Conservation (phyloP, 2,329 filamentous ascomycete genomes). For the Cordyceps cateniannulata region DNA sequence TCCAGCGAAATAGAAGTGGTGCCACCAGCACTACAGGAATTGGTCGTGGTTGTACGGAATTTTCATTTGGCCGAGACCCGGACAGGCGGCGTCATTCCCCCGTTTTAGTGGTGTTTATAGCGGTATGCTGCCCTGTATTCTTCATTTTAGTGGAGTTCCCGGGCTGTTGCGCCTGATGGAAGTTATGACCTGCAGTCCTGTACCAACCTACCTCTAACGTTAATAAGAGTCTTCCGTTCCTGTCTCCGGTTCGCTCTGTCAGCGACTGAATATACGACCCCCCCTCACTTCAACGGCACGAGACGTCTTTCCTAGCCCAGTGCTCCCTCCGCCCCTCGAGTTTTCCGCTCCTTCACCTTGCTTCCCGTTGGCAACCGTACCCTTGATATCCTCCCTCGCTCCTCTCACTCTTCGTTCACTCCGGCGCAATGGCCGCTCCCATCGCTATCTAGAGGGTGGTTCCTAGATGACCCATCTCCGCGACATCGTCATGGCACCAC, state of each 20-base stretch:
- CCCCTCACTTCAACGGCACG: conserved; percentile 6
- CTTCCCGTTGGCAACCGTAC: not conserved
- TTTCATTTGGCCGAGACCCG: conserved; percentile 7
- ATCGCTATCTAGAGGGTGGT: conserved; percentile 51
- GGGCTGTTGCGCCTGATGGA: not conserved
- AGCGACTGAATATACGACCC: not conserved
- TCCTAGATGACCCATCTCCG: conserved; percentile 26
- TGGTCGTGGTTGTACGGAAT: not conserved
- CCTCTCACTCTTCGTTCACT: not conserved
- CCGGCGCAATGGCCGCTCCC: conserved; percentile 28
- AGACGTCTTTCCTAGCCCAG: not conserved
- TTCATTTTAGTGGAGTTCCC: not conserved
- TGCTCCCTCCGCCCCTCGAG: not conserved
- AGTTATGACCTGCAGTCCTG: not conserved
- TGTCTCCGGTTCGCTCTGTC: not conserved
- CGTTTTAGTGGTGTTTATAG: not conserved
- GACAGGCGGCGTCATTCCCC: not conserved
- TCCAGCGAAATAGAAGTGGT: not conserved
- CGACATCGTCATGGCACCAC: conserved; percentile 49
- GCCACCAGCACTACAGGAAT: not conserved
- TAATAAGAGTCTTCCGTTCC: not conserved
- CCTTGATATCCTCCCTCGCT: not conserved
- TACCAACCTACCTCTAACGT: no score
- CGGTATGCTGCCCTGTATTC: not conserved
- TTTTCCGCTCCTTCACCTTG: not conserved